Evolutionary conservation across 2,329 filamentous ascomycete genomes (phyloP), one percentile per base, ranked within the genome.

Genomic region (Nemania diffusa): DNA sequence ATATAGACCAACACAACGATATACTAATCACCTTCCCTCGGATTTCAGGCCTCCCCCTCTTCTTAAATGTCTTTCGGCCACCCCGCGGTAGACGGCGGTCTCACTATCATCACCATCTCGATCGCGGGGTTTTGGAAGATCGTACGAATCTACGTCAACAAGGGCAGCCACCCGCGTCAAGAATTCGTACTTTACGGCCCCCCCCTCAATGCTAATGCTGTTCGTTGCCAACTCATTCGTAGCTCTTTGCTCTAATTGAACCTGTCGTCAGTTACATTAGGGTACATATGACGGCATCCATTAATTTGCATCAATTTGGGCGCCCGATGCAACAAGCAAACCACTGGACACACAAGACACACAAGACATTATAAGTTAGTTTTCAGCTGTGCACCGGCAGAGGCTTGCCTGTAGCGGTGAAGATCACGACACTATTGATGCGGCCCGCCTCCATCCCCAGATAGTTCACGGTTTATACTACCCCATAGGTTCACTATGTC

Each of bases 351-450:
- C n/a, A n/a, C n/a, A n/a, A n/a, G n/a, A n/a, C n/a, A n/a, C n/a
- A n/a, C n/a, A 29, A 42, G 7, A 34, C 50, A 52, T 22, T 11
- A 42, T 37, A 13, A 24, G 3, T 13, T 17, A 22, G 11, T n/a
- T 6, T 59, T 64, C 48, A 61, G 63, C 42, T 51, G 6, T 13
- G 7, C 24, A 34, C 22, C 32, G n/a, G 37, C 9, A 17, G 32
- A 20, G 17, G 37, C 48, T 48, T 53, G 27, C 26, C 27, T n/a
- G 27, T 40, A 52, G 58, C 37, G 50, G 46, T 37, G 40, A 24
- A 60, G 56, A 57, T n/a, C 15, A 34, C 1, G 37, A 32, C 32
- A 51, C 57, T 57, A 57, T 65, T 52, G 63, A 65, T 65, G 63
- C 52, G 26, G 51, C 24, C 8, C 34, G 20, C 42, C 42, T 42